Evolutionary conservation across 306 rosid genomes (phyloP).

Genomic region (Mimosa pudica): DNA sequence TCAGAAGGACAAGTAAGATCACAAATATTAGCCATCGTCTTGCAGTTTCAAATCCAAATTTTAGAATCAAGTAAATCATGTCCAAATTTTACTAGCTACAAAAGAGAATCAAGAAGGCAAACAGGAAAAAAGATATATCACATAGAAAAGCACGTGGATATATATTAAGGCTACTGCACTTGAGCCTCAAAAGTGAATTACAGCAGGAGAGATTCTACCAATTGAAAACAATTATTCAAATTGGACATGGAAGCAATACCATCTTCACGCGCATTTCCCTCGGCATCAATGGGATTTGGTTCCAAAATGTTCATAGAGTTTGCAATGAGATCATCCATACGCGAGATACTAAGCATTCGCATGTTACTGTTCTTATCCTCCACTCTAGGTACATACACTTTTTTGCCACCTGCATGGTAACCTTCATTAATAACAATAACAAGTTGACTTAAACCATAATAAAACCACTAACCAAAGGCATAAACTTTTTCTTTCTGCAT

Average conservation of each 20-base stretch:
- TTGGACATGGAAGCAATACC: conserved; percentile 47
- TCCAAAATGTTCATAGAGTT: conserved; percentile 93
- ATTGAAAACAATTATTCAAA: not conserved
- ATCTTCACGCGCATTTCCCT: conserved; percentile 84
- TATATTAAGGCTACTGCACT: not conserved
- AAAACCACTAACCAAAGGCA: not conserved
- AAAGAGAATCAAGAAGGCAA: not conserved
- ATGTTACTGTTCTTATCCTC: conserved; percentile 93
- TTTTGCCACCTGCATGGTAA: conserved; percentile 48
- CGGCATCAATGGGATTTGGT: conserved; percentile 76
- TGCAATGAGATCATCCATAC: conserved; percentile 80
- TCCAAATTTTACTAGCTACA: conserved; percentile 10
- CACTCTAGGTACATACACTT: conserved; percentile 82
- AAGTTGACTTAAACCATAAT: conserved; percentile 10
- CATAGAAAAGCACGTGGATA: not conserved
- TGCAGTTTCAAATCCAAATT: conserved; percentile 25
- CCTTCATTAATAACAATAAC: conserved; percentile 44
- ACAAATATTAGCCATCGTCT: not conserved
- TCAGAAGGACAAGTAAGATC: conserved; percentile 1
- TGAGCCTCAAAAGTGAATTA: not conserved
- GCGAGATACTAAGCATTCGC: conserved; percentile 81
- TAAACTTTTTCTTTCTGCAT: not conserved
- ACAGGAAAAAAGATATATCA: conserved; percentile 1
- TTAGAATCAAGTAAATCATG: not conserved
- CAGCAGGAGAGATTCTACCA: not conserved